Evolutionary conservation across 805 yeast species (phyloP), one percentile per base, ranked within the genome.

Genomic region (Ogataea methylovora): DNA sequence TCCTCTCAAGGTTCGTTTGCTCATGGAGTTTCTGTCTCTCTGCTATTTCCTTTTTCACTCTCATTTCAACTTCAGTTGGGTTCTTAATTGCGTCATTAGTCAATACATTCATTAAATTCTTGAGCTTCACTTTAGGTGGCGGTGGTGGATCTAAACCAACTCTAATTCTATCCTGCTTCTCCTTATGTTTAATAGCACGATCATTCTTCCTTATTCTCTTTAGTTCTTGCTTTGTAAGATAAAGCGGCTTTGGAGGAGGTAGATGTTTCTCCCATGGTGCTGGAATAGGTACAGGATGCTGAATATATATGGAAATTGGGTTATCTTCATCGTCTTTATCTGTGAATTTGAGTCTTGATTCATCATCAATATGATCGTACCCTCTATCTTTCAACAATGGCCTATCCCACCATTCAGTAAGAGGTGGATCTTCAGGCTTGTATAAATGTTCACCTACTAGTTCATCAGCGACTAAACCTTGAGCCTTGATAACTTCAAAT

Each of bases 361-460:
- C 40, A 9, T 58, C 60, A 5, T 54, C 48, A n/a, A 65, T 38
- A 26, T 61, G 48, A 2, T 51, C 52, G 43, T 72, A 68, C 27
- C 50, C 50, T 3, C 56, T 54, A 10, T 43, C 45, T 26, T 53
- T 53, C 2, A 82, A 44, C 31, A 74, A 71, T 2, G 74, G 74
- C 35, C 58, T 52, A 58, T 90, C 96, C 97, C 97, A 90, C 95
- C 96, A 86, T 54, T 87, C 96, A 2, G 78, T 56, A 2, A 37
- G 40, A 0, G 95, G 94, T 1, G 88, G 87, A 14, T 39, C 49
- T 0, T 49, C 52, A 0, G 61, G 60, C 34, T 60, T 54, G 47
- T 68, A 82, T 8, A 60, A 51, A 14, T 73, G 70, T 48, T 85
- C 95, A 4, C 79, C 80, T 1, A 67, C 38, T 1, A 49, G 45